These are phyloP conservation scores for Ceratobasidium sp. DNA, from an alignment of 1,284 basidiomycete species.

Conservation along the genomic window DNA sequence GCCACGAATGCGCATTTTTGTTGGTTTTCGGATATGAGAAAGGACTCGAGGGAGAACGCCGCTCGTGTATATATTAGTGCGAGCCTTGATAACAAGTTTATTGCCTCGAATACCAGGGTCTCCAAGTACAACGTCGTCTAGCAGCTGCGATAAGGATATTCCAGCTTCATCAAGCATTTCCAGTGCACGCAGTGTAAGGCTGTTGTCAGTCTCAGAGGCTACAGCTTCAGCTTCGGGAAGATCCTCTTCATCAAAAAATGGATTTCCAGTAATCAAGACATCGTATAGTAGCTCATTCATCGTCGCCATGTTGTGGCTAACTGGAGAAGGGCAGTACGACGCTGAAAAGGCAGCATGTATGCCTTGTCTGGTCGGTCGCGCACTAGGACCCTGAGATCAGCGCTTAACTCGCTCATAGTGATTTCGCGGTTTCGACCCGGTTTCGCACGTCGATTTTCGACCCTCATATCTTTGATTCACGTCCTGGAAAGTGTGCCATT, in stretches of 20 bases:
- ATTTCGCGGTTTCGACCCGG: too few species aligned
- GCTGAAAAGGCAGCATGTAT: too few species aligned
- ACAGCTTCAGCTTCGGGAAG: not conserved
- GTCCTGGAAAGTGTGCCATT: too few species aligned
- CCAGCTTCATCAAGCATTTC: not conserved
- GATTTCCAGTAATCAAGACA: not conserved
- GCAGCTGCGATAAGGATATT: not conserved
- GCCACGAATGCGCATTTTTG: not conserved
- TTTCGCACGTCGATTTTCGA: too few species aligned
- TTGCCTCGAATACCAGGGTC: not conserved
- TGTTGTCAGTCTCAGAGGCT: not conserved
- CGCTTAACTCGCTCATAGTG: not conserved
- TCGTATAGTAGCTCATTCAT: not conserved
- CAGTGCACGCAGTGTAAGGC: not conserved
- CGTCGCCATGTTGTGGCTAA: too few species aligned
- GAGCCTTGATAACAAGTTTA: not conserved
- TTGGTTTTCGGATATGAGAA: not conserved
- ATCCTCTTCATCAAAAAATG: not conserved
- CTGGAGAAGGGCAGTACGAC: too few species aligned
- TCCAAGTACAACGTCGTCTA: not conserved
- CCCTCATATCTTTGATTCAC: too few species aligned
- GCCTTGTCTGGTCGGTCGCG: too few species aligned
- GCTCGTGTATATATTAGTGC: not conserved
- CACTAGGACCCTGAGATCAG: too few species aligned
- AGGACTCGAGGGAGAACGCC: not conserved